These are phyloP conservation scores for Erysimum cheiranthoides DNA, from an alignment of 345 rosid genomes.

Conservation along the genomic window DNA sequence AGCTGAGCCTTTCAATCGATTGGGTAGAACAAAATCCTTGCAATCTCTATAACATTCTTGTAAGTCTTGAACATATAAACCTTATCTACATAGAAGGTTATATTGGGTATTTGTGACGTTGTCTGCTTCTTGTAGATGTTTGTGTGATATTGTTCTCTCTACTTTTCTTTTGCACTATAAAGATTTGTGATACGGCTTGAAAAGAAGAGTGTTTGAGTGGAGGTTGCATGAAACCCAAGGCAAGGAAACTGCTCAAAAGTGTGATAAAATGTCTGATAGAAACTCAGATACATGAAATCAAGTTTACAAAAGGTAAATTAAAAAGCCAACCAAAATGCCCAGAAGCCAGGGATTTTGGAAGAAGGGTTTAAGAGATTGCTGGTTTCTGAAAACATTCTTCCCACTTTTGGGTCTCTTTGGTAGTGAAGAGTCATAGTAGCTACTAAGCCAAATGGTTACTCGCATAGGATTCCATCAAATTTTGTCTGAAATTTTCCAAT, in stretches of 20 bases:
- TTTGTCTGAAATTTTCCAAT: slow-evolving; percentile 66
- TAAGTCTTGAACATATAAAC: slow-evolving; percentile 10
- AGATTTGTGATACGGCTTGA: slow-evolving; percentile 17
- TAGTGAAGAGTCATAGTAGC: not conserved
- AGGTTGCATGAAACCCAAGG: slow-evolving; percentile 8
- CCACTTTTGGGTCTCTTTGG: slow-evolving; percentile 8
- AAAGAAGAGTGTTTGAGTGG: slow-evolving; percentile 15
- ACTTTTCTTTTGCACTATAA: slow-evolving; percentile 25
- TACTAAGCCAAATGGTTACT: slow-evolving; percentile 5
- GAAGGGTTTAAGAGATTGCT: slow-evolving; percentile 12
- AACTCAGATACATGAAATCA: slow-evolving; percentile 26
- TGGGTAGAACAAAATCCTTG: slow-evolving; percentile 1
- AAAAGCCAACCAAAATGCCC: not conserved
- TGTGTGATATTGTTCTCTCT: slow-evolving; percentile 22
- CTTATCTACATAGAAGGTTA: slow-evolving; percentile 3
- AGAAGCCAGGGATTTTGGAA: slow-evolving; percentile 1
- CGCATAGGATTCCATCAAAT: slow-evolving; percentile 65
- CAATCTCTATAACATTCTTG: slow-evolving; percentile 29
- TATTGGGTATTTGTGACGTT: slow-evolving; percentile 24
- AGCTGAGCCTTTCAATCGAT: slow-evolving; percentile 12
- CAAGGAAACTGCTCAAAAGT: slow-evolving; percentile 5
- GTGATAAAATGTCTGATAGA: not conserved
- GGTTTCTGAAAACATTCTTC: slow-evolving; percentile 7
- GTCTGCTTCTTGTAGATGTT: slow-evolving; percentile 30
- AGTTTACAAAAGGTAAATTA: slow-evolving; percentile 13